Conservation (phyloP, 1,284 basidiomycete species). For the Entoloma clypeatum region DNA sequence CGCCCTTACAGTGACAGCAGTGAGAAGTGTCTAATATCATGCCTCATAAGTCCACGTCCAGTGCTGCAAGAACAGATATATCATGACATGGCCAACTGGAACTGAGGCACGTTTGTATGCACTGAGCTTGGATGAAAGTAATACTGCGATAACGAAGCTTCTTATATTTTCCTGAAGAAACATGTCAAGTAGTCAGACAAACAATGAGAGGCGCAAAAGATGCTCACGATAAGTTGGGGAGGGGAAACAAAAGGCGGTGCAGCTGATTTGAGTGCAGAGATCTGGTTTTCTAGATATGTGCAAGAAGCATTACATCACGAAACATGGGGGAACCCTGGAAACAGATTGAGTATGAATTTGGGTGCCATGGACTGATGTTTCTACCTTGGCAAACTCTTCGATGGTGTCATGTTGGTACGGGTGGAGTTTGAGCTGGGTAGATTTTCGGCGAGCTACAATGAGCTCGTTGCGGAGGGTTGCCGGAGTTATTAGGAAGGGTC, state of each 20-base stretch:
- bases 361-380: no score
- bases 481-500: background rate
- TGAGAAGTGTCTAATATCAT: no score
- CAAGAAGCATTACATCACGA: constrained; percentile 4
- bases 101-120: no score
- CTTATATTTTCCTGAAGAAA: constrained; percentile 15
- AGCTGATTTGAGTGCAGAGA: constrained; percentile 6
- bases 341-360: background rate
- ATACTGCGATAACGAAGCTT: constrained; percentile 9
- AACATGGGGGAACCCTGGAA: background rate
- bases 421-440: background rate
- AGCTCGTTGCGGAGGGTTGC: constrained; percentile 1
- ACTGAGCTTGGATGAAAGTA: constrained; percentile 14
- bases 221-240: constrained; percentile 3
- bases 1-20: no score
- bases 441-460: background rate
- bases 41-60: no score
- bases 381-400: constrained; percentile 1
- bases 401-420: background rate
- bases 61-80: no score
- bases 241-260: constrained; percentile 4
- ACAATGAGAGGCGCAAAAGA: background rate
- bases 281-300: constrained; percentile 8
- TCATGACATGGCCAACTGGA: no score
- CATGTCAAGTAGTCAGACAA: background rate